Percentiles rank a stretch among this genome's conserved stretches.
Evolutionary conservation across 169 alveolate species (phyloP).

Genomic region (Besnoitia besnoiti): DNA sequence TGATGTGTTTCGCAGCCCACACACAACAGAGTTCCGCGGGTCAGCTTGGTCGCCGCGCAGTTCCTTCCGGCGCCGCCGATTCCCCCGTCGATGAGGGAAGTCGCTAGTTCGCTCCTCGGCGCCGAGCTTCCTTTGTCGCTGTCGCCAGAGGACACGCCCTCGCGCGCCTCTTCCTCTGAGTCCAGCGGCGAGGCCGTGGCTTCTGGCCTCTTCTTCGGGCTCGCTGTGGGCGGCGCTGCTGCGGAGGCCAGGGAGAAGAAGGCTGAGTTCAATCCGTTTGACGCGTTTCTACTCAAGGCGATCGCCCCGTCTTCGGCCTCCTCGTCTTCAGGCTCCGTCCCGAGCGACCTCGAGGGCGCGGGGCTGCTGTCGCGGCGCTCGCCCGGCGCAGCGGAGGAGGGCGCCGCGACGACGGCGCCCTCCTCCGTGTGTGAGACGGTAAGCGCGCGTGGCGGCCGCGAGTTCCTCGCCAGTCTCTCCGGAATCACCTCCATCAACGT

Average conservation of each 20-base stretch:
- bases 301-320: no score
- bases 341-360: no score
- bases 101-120: background rate
- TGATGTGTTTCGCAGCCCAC: background rate
- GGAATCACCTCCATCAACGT: background rate
- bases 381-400: no score
- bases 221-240: background rate
- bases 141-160: no score
- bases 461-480: background rate
- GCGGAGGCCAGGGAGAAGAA: background rate
- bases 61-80: background rate
- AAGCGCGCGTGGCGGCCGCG: background rate
- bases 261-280: conserved; percentile 17
- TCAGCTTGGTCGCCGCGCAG: conserved; percentile 1
- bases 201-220: background rate
- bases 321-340: background rate
- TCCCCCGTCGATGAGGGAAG: background rate
- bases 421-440: background rate
- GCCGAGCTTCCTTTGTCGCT: no score
- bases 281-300: background rate
- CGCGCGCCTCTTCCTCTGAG: no score
- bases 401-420: background rate
- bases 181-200: background rate
- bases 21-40: background rate
- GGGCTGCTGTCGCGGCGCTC: no score